Base-by-base conservation (phyloP, 2,329 filamentous ascomycete genomes). In the Samsoniella hepiali region DNA sequence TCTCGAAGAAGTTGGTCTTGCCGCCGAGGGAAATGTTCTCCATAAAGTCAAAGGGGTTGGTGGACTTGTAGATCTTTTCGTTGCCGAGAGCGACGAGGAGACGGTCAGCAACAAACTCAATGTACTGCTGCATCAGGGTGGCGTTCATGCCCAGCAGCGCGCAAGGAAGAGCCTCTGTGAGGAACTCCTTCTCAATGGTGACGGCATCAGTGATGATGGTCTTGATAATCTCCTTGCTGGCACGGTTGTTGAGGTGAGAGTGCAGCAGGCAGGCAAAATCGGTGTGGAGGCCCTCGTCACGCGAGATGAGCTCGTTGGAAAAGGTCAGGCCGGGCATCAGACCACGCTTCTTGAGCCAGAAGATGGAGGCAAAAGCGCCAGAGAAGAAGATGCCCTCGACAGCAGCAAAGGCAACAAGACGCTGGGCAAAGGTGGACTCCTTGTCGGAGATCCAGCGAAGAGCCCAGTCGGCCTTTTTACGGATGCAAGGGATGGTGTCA, bases 1-100 rank as follows among this genome's bases (percentile, higher is more conserved):
- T 99, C 90, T 99, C 95, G 77, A 99, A 99, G 87, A 99, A 99
- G 88, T 99, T 99, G 77, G 95, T 99, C 91, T 99, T 99, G 79
- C 95, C 95, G 59, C 93, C 91, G 11, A 99, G 86, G 29, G 95
- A 98, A 79, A 99, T 99, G 81, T 97, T 97, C 86, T 99, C 95
- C 95, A 99, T 99, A 80, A 99, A 99, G 84, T 99, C 95, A 77
- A 99, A 99, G 76, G 95, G 95, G 82, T 99, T 99, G 77, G 89
- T 86, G 32, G 90, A 83, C 75, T 95, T 91, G 87, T 96, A 99
- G 72, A 91, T 84, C 85, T 97, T 98, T 72, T 91, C 86, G 79
- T 97, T 97, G 73, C 95, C 95, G 54, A 99, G 90, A 38, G 95
- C 89, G 64, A 98, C 83, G 42, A 99, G 87, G 42, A 99, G 89